phyloP scores from a whole-genome alignment of 768 basidiomycete species.

The Omphalotus guepiniiformis region DNA sequence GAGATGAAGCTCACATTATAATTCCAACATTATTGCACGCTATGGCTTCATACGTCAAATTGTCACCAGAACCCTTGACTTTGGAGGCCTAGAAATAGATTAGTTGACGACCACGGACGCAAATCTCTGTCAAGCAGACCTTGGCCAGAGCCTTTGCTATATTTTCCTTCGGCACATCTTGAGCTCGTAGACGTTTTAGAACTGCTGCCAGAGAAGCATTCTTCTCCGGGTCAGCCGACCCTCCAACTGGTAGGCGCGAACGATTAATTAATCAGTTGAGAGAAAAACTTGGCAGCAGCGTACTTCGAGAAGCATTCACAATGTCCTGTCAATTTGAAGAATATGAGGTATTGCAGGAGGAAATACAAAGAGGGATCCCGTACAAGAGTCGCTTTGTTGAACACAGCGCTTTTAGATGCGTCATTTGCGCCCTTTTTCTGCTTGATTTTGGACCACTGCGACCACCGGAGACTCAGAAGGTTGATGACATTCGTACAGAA shows the following conservation, averaged over 20 bases:
- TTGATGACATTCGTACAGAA: not conserved
- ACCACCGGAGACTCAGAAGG: slow-evolving; percentile 5
- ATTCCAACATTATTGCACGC: slow-evolving; percentile 55
- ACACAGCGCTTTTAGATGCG: slow-evolving; percentile 53
- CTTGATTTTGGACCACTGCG: slow-evolving; percentile 14
- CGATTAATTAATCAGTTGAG: not conserved
- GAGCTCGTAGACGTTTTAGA: slow-evolving; percentile 51
- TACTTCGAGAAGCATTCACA: slow-evolving; percentile 55
- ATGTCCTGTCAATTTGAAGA: slow-evolving; percentile 46
- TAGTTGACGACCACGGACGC: too few relatives aligned
- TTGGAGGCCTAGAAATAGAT: slow-evolving; percentile 38
- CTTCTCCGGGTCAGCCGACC: slow-evolving; percentile 43
- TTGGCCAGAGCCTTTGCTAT: slow-evolving; percentile 58
- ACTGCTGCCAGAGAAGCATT: slow-evolving; percentile 51
- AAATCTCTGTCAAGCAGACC: slow-evolving; percentile 28
- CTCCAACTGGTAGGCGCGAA: slow-evolving; percentile 50
- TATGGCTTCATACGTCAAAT: slow-evolving; percentile 58
- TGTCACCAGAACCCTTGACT: slow-evolving; percentile 44
- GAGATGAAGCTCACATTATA: slow-evolving; percentile 46
- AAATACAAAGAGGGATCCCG: slow-evolving; percentile 16
- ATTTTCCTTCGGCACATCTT: slow-evolving; percentile 66
- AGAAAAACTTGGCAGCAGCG: slow-evolving; percentile 13
- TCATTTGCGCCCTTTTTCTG: slow-evolving; percentile 60
- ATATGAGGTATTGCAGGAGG: too few relatives aligned
- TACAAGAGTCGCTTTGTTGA: slow-evolving; percentile 53